A percentile compares a stretch with the other conserved stretches of the same genome.
These are phyloP conservation scores for Kernera saxatilis DNA, from an alignment of 345 rosid species.

Conservation along the genomic window DNA sequence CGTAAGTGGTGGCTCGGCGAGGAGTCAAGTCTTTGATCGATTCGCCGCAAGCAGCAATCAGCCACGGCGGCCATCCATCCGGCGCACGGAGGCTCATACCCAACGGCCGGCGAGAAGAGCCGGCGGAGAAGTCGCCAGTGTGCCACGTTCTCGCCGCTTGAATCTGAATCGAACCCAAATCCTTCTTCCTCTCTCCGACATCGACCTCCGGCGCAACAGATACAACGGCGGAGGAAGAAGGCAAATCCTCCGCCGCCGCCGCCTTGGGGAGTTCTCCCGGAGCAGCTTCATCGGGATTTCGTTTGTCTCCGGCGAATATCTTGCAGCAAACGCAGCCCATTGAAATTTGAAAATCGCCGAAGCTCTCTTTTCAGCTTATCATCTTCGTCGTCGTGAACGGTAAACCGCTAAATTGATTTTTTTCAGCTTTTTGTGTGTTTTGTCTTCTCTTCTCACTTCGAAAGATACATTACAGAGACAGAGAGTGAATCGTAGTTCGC, in stretches of 20 bases:
- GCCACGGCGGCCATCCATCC: conserved; percentile 85
- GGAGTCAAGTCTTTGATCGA: conserved; percentile 73
- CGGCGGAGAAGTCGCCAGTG: conserved; percentile 36
- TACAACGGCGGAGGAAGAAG: conserved; percentile 16
- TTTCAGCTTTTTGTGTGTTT: neutral
- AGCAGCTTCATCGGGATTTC: conserved; percentile 24
- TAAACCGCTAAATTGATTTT: neutral
- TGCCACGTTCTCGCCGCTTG: conserved; percentile 27
- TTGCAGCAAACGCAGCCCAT: conserved; percentile 75
- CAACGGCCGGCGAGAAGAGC: conserved; percentile 34
- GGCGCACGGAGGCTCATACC: conserved; percentile 28
- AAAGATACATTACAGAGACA: neutral
- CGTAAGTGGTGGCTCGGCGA: conserved; percentile 70
- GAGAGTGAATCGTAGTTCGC: neutral
- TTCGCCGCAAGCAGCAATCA: conserved; percentile 69
- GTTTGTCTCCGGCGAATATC: conserved; percentile 19
- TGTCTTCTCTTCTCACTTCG: neutral
- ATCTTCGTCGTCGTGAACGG: conserved; percentile 18
- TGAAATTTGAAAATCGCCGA: neutral
- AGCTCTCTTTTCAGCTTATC: conserved; percentile 6
- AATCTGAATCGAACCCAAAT: conserved; percentile 21
- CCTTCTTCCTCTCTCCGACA: conserved; percentile 26
- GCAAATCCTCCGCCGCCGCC: conserved; percentile 28
- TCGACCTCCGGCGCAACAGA: conserved; percentile 17
- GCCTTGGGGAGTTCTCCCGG: conserved; percentile 27